Base-by-base conservation (phyloP, 2,329 filamentous ascomycete species). In the Cadophora sp. region DNA sequence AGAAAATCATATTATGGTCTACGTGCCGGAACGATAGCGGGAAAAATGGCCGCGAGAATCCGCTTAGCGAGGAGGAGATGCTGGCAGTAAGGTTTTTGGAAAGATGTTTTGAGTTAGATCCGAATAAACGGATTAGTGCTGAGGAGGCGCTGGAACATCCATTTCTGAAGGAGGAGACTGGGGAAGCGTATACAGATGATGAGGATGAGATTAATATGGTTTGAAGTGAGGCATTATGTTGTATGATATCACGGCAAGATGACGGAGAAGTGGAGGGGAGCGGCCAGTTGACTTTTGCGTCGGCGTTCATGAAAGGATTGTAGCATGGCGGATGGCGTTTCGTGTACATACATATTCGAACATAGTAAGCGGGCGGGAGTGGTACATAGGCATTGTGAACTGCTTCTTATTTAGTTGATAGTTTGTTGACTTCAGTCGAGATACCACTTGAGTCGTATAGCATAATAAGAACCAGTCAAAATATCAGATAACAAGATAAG, bases 1-100 rank as follows among this genome's bases (percentile, higher is more conserved):
- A 97, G 80, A 96, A 97, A 81, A 96, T 99, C 73, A 91, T 99
- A 71, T 84, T 97, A 60, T 99, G 96, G 96, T 96, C 93, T 76
- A 97, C 93, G 29, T 92, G 92, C 69, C 88, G 93, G 26, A 89
- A 88, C 66, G 86, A 89, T 26, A 85, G 86, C 19, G 85, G 85
- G 64, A 84, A 82, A 62, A 83, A 82, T 60, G 86, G 80, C 9
- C 31, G 27, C 24, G 80, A 81, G 63, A 81, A 83, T 5, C 83
- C 83, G 1, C 79, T 96, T 48, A 86, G 83, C 0, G 80, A 83
- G 0, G 91, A 93, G 27, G 93, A 96, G 81, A 88, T 87, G 74
- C 82, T 91, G 68, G 92, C 92, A 0, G 84, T 95, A 0, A 83
- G 87, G 51, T 96, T 97, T 76, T 79, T 97, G 68, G 84, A 87